A percentile compares a stretch with the other conserved stretches of the same genome.
Conservation (phyloP, 208 protist genomes). For the Herpetomonas tarakana region DNA sequence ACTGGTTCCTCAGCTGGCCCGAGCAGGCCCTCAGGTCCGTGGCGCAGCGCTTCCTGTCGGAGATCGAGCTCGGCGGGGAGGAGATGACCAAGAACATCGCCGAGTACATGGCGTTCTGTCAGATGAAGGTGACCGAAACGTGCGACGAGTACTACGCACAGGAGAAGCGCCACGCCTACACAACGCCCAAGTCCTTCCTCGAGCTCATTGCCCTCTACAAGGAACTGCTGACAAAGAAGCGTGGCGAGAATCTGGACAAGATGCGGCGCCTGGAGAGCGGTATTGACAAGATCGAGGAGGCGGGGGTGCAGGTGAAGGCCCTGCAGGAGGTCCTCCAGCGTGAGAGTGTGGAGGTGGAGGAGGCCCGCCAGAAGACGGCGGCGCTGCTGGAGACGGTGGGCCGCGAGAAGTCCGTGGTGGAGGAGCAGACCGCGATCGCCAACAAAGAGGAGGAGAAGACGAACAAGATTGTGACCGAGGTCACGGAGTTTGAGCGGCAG, state of each 20-base stretch:
- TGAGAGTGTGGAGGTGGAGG: slow-evolving; percentile 94
- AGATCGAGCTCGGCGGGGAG: slow-evolving; percentile 88
- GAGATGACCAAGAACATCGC: slow-evolving; percentile 87
- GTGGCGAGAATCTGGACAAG: slow-evolving; percentile 87
- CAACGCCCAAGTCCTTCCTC: slow-evolving; percentile 99
- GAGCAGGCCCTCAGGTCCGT: slow-evolving; percentile 97
- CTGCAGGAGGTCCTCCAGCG: slow-evolving; percentile 88
- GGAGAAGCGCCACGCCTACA: slow-evolving; percentile 97
- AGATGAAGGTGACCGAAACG: slow-evolving; percentile 93
- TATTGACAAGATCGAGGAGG: slow-evolving; percentile 94
- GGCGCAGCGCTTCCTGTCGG: slow-evolving; percentile 91
- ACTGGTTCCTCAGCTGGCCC: slow-evolving; percentile 99
- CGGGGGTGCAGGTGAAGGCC: slow-evolving; percentile 88
- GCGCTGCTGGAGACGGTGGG: slow-evolving; percentile 94
- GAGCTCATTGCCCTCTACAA: slow-evolving; percentile 99
- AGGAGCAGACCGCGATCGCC: slow-evolving; percentile 93
- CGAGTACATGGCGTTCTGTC: slow-evolving; percentile 96
- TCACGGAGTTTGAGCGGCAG: slow-evolving; percentile 82
- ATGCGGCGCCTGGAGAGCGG: slow-evolving; percentile 92
- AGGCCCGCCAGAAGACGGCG: slow-evolving; percentile 93
- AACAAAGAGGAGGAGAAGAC: slow-evolving; percentile 95
- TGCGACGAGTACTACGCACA: slow-evolving; percentile 92
- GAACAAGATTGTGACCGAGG: slow-evolving; percentile 94
- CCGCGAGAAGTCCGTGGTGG: slow-evolving; percentile 95
- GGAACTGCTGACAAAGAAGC: slow-evolving; percentile 91